These are phyloP conservation scores for Hirsutella thompsonii DNA, from an alignment of 2,329 filamentous ascomycete genomes.

Conservation along the genomic window DNA sequence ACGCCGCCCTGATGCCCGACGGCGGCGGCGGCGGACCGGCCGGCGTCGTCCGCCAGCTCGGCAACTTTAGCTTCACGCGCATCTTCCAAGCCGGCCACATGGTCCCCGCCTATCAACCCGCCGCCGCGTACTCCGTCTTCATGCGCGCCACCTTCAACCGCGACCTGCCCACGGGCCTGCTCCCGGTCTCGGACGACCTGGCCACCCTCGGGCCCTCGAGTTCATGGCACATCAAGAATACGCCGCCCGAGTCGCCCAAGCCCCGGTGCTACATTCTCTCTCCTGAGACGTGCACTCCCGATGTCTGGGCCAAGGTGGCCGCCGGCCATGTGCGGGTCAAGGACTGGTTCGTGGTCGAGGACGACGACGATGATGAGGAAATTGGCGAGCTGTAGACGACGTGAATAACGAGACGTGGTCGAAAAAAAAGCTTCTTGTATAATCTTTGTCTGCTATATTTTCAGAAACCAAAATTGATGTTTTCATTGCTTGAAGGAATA, in stretches of 20 bases:
- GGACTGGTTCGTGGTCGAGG: conserved; percentile 17
- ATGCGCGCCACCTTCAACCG: not conserved
- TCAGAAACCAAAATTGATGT: too few relatives aligned
- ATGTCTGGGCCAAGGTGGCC: conserved; percentile 37
- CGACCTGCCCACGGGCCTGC: not conserved
- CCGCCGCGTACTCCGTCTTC: conserved; percentile 43
- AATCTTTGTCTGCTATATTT: too few relatives aligned
- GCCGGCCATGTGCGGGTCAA: conserved; percentile 37
- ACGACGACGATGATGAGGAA: not conserved
- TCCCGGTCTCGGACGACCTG: not conserved
- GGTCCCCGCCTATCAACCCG: conserved; percentile 46
- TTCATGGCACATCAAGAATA: conserved; percentile 47
- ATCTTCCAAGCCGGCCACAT: conserved; percentile 54
- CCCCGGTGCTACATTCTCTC: conserved; percentile 47
- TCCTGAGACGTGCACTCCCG: conserved; percentile 40
- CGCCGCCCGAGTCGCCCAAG: conserved; percentile 28
- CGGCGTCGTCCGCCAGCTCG: conserved; percentile 61
- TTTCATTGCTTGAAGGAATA: too few relatives aligned
- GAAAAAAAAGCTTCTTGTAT: too few relatives aligned
- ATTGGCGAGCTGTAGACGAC: conserved; percentile 1
- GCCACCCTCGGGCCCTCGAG: not conserved
- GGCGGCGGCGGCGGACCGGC: conserved; percentile 47
- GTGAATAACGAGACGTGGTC: too few relatives aligned
- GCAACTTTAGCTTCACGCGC: conserved; percentile 36
- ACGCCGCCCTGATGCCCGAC: conserved; percentile 24